Percentiles rank a stretch among this genome's conserved stretches.
Conservation (phyloP, 164 flowering plant genomes). For the Chloranthus sessilifolius region DNA sequence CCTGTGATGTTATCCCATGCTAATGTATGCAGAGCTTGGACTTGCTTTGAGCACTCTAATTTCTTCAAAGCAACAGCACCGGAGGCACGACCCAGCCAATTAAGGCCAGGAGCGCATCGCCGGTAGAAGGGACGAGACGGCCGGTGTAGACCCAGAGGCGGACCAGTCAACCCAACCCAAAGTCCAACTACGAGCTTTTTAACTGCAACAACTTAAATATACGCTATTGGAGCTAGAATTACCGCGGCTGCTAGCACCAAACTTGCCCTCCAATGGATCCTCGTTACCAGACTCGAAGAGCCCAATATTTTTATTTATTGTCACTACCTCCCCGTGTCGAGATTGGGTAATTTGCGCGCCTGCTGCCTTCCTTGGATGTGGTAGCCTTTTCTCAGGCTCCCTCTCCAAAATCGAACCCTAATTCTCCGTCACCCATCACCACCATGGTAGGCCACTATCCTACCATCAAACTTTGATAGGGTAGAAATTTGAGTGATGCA, state of each 20-base stretch:
- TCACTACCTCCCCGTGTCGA: constrained; percentile 1
- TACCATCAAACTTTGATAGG: constrained; percentile 8
- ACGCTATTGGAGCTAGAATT: too few species aligned
- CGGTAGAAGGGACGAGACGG: neutral
- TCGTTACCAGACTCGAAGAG: too few species aligned
- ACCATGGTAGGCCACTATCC: constrained; percentile 6
- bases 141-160: neutral
- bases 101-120: neutral
- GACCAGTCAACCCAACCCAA: neutral
- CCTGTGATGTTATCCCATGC: too few species aligned
- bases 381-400: too few species aligned
- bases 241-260: constrained; percentile 5
- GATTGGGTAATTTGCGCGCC: neutral
- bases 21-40: too few species aligned
- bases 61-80: neutral
- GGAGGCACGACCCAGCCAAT: neutral
- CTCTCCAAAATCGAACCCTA: too few species aligned
- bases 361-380: neutral
- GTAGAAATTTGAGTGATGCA: constrained; percentile 4
- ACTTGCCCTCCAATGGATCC: constrained; percentile 9
- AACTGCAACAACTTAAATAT: too few species aligned
- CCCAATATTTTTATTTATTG: neutral
- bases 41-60: neutral
- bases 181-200: neutral
- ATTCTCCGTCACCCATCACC: too few species aligned